Percentiles rank a stretch among this genome's conserved stretches.
Evolutionary conservation across 2,329 filamentous ascomycete species (phyloP).

Genomic region (Cladosporium colombiae): DNA sequence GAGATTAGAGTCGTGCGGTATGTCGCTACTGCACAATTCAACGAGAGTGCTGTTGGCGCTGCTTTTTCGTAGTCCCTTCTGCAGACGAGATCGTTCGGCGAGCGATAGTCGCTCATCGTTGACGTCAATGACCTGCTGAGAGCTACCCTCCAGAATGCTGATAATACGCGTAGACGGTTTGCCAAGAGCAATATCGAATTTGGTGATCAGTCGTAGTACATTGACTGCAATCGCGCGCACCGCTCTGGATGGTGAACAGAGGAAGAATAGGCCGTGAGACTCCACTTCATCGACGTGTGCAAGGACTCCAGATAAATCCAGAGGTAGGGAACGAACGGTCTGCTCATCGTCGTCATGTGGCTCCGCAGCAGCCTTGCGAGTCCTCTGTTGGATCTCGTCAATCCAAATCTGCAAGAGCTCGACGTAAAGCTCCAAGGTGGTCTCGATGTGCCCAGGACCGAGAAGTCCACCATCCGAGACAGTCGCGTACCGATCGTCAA

Average conservation of each 20-base stretch:
- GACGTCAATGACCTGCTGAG: conserved; percentile 83
- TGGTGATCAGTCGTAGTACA: conserved; percentile 85
- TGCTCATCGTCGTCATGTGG: conserved; percentile 51
- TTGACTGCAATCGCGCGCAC: conserved; percentile 90
- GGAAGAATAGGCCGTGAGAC: conserved; percentile 92
- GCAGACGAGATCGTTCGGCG: conserved; percentile 86
- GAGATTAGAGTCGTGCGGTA: conserved; percentile 88
- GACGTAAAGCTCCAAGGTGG: conserved; percentile 86
- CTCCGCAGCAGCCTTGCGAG: conserved; percentile 64
- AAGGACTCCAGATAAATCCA: conserved; percentile 85
- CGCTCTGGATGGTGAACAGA: conserved; percentile 90
- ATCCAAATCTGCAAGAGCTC: conserved; percentile 97
- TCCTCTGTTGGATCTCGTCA: conserved; percentile 88
- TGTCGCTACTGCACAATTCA: conserved; percentile 91
- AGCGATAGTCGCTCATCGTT: conserved; percentile 90
- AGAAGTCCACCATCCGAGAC: conserved; percentile 98
- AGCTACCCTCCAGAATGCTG: conserved; percentile 86
- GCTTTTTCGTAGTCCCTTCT: conserved; percentile 83
- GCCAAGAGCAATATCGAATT: conserved; percentile 87
- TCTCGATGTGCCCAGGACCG: conserved; percentile 90
- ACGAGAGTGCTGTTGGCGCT: conserved; percentile 84
- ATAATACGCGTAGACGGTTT: conserved; percentile 79
- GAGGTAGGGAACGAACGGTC: conserved; percentile 35
- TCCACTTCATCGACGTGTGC: conserved; percentile 96
- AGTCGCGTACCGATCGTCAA: conserved; percentile 94